phyloP scores from a whole-genome alignment of 2,329 filamentous ascomycete genomes.

The Aspergillus clavatus region DNA sequence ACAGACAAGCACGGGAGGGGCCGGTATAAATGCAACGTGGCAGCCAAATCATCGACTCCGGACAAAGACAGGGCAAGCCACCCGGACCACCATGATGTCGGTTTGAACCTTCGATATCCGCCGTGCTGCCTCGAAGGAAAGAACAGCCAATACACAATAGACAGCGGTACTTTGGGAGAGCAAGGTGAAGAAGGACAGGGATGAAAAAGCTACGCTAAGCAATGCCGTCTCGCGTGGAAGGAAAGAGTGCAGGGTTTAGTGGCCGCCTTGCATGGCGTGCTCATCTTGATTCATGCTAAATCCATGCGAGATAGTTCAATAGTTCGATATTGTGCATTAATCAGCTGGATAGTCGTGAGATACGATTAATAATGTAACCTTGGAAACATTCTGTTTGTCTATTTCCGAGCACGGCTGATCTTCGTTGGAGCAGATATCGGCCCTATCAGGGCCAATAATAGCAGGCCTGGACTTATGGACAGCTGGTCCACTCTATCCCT shows the following conservation, averaged over 20 bases:
- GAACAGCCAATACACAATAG: too few species aligned
- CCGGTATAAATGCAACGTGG: neutral
- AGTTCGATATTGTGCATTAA: too few species aligned
- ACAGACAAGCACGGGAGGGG: neutral
- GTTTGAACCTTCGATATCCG: neutral
- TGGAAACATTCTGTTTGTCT: neutral
- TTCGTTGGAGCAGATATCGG: neutral
- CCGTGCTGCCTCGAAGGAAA: neutral
- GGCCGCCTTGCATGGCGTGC: neutral
- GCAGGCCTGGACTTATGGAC: neutral
- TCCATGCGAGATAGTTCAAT: too few species aligned
- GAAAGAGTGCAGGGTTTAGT: neutral
- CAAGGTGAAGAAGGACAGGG: neutral
- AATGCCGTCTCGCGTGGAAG: neutral
- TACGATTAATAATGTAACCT: neutral
- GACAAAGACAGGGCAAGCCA: neutral
- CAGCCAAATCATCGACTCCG: neutral
- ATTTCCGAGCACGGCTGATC: neutral
- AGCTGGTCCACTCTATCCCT: too few species aligned
- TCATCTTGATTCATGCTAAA: neutral
- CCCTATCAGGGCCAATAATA: neutral
- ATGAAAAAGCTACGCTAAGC: too few species aligned
- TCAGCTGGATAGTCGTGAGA: too few species aligned
- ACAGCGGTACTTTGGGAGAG: too few species aligned
- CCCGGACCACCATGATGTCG: neutral